Percentiles rank a stretch among this genome's conserved stretches.
phyloP scores from a whole-genome alignment of 1,284 basidiomycete species.

The Agroathelia rolfsii region DNA sequence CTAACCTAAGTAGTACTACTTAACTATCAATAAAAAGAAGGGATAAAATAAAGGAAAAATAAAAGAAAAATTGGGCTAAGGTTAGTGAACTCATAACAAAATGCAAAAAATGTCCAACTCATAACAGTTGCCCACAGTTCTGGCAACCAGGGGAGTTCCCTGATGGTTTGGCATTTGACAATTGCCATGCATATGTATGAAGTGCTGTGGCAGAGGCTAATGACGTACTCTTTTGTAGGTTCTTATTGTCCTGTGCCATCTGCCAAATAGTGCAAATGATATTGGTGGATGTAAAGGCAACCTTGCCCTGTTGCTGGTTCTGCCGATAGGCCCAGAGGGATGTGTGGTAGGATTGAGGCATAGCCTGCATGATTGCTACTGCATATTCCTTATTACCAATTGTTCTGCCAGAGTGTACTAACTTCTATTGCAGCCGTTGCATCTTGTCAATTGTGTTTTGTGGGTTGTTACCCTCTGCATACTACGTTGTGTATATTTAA shows the following conservation, averaged over 20 bases:
- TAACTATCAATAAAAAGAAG: too few species aligned
- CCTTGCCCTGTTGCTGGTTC: slow-evolving; percentile 4
- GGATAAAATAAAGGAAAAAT: too few species aligned
- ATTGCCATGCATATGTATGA: not conserved
- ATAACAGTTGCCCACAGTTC: slow-evolving; percentile 19
- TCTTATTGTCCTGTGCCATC: slow-evolving; percentile 11
- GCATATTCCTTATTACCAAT: slow-evolving; percentile 14
- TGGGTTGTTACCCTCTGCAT: slow-evolving; percentile 15
- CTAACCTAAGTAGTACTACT: too few species aligned
- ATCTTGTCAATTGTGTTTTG: slow-evolving; percentile 15
- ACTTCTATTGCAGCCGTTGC: slow-evolving; percentile 13
- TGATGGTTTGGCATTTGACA: not conserved
- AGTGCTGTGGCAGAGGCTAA: slow-evolving; percentile 1
- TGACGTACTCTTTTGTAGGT: slow-evolving; percentile 14
- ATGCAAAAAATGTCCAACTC: too few species aligned
- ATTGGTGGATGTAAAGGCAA: too few species aligned
- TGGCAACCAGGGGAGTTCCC: slow-evolving; percentile 9
- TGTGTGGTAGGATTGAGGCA: not conserved
- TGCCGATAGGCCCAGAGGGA: not conserved
- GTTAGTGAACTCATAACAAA: too few species aligned
- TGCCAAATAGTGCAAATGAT: too few species aligned
- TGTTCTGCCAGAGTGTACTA: slow-evolving; percentile 15
- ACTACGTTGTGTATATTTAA: slow-evolving; percentile 14
- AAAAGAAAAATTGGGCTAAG: too few species aligned
- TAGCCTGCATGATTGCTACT: slow-evolving; percentile 1